Evolutionary conservation across 345 rosid genomes (phyloP), one percentile per base, ranked within the genome.

Genomic region (Nephelium lappaceum): DNA sequence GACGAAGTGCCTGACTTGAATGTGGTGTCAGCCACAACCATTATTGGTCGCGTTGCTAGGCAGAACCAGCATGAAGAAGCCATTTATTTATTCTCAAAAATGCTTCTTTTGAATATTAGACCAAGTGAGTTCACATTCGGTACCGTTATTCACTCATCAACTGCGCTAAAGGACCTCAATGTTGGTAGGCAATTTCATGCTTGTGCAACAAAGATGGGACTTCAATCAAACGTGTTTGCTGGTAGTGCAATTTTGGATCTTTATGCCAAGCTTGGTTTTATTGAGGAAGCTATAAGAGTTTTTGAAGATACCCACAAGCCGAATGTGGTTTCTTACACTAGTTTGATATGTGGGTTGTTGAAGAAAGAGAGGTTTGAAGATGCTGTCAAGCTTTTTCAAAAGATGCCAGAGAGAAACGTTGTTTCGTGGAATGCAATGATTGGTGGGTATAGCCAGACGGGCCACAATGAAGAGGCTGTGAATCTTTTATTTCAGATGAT

Each of bases 341-440:
- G 83, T 80, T 81, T 89, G 86, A 85, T 92, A 66, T 81, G 87
- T 66, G 96, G 95, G 65, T 89, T 84, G 73, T 64, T 92, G 69
- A 93, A 84, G 82, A 84, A 80, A 68, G 82, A 82, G 73, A 86
- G 72, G 43, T 78, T 80, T 39, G 83, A 79, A 63, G 87, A 89
- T 76, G 98, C 94, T 21, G 76, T 83, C 24, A 11, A 41, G 42
- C 81, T 88, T 69, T 93, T 95, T 9, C 42, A 79, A 66, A 65
- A 42, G 69, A 93, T 93, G 90, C 94, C 94, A 0, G 91, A 91
- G 84, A 90, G 84, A 81, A 93, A 90, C 77, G 84, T 88, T 68
- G 91, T 92, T 16, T 80, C 97, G 10, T 93, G 97, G 98, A 95
- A 95, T 72, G 93, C 94, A 6, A 75, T 93, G 84, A 89, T 95